Conservation (phyloP, 805 yeast species). For the Candida tammaniensis region DNA sequence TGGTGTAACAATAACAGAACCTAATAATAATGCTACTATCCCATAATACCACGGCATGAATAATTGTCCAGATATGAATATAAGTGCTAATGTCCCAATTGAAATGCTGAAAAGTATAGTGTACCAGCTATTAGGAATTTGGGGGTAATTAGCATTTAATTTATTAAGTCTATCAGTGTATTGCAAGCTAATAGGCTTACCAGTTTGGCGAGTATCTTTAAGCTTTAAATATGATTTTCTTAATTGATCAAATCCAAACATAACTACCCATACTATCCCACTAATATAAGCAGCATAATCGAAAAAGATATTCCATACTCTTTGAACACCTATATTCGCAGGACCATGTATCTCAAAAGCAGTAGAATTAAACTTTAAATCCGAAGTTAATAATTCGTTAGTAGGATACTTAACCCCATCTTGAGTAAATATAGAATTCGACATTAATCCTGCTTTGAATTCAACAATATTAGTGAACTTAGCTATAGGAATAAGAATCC, state of each 20-base stretch:
- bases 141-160: slow-evolving; percentile 34
- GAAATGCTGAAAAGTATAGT: slow-evolving; percentile 31
- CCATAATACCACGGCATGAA: slow-evolving; percentile 45
- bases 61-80: slow-evolving; percentile 31
- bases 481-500: slow-evolving; percentile 47
- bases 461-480: slow-evolving; percentile 39
- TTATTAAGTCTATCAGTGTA: slow-evolving; percentile 45
- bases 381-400: slow-evolving; percentile 34
- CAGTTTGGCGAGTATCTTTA: slow-evolving; percentile 11
- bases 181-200: slow-evolving; percentile 10
- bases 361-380: slow-evolving; percentile 40
- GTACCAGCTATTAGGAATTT: slow-evolving; percentile 48
- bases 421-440: slow-evolving; percentile 36
- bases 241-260: slow-evolving; percentile 32
- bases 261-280: slow-evolving; percentile 45
- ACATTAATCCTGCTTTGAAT: slow-evolving; percentile 44
- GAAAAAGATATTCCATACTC: slow-evolving; percentile 50
- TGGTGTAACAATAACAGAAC: slow-evolving; percentile 46
- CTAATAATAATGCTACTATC: slow-evolving; percentile 42
- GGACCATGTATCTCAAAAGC: slow-evolving; percentile 47
- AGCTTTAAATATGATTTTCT: slow-evolving; percentile 11
- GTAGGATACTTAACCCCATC: slow-evolving; percentile 45
- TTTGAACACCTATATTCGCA: slow-evolving; percentile 45
- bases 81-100: slow-evolving; percentile 29
- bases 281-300: slow-evolving; percentile 52